phyloP scores from a whole-genome alignment of 2,329 filamentous ascomycete species.

The Colletotrichum sp. region DNA sequence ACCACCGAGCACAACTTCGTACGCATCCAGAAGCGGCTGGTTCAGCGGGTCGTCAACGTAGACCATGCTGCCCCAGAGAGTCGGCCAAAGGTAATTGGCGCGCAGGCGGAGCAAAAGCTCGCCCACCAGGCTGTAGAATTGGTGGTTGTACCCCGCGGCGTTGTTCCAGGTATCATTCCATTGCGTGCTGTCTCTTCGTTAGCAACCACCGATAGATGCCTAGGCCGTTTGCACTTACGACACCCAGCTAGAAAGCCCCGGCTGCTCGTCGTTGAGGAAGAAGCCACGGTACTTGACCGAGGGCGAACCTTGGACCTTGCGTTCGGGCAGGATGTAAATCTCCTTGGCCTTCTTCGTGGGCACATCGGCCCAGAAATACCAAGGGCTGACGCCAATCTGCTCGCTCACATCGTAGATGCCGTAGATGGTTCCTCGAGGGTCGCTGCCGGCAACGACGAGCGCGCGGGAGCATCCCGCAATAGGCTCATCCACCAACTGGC shows the following conservation, averaged over 20 bases:
- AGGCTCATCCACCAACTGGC: slow-evolving; percentile 61
- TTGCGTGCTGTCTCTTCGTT: slow-evolving; percentile 27
- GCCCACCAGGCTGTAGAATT: slow-evolving; percentile 73
- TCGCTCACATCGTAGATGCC: slow-evolving; percentile 75
- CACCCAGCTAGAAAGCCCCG: slow-evolving; percentile 71
- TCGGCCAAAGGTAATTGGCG: slow-evolving; percentile 79
- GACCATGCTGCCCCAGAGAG: slow-evolving; percentile 74
- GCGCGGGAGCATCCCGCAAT: slow-evolving; percentile 60
- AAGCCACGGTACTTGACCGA: slow-evolving; percentile 72
- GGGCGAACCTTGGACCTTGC: slow-evolving; percentile 63
- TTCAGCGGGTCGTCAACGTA: slow-evolving; percentile 73
- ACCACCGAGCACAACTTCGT: slow-evolving; percentile 74
- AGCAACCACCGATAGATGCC: not conserved
- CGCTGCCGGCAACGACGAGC: slow-evolving; percentile 71
- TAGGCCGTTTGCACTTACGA: slow-evolving; percentile 25
- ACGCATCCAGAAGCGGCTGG: slow-evolving; percentile 74
- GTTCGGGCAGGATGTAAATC: slow-evolving; percentile 59
- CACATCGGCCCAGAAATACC: slow-evolving; percentile 73
- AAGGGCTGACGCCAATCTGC: slow-evolving; percentile 75
- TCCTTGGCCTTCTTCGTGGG: slow-evolving; percentile 52
- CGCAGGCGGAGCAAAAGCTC: slow-evolving; percentile 72
- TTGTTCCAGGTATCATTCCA: slow-evolving; percentile 49
- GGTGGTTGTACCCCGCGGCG: slow-evolving; percentile 55
- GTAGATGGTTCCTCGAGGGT: slow-evolving; percentile 69
- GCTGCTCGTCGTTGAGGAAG: slow-evolving; percentile 75